phyloP scores from a whole-genome alignment of 1,139 yeast species.

The Meyerozyma smithsonii region DNA sequence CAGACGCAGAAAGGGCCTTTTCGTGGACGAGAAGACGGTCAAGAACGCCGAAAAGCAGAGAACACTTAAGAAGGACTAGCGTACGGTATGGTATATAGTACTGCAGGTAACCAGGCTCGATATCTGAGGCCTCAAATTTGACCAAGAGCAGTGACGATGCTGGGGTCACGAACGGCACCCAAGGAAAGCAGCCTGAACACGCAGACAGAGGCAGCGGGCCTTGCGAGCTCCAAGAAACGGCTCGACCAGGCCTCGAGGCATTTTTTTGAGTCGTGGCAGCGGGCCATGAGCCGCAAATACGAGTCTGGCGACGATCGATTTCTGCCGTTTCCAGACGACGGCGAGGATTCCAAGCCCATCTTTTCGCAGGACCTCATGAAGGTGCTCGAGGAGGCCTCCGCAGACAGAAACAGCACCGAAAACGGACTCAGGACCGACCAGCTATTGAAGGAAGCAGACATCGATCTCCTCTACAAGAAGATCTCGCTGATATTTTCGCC shows the following conservation, averaged over 20 bases:
- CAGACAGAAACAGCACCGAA: neutral
- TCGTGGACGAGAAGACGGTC: slow-evolving; percentile 85
- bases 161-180: neutral
- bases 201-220: neutral
- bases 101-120: slow-evolving; percentile 12
- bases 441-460: slow-evolving; percentile 27
- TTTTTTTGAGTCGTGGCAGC: slow-evolving; percentile 33
- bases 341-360: slow-evolving; percentile 17
- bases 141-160: neutral
- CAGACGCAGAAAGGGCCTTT: slow-evolving; percentile 83
- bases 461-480: slow-evolving; percentile 27
- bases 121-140: neutral
- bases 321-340: slow-evolving; percentile 28
- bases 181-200: neutral
- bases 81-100: slow-evolving; percentile 3
- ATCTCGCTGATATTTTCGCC: slow-evolving; percentile 22
- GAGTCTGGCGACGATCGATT: slow-evolving; percentile 20
- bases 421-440: slow-evolving; percentile 10
- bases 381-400: slow-evolving; percentile 24
- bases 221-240: neutral
- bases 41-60: slow-evolving; percentile 92
- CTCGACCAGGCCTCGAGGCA: neutral
- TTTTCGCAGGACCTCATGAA: slow-evolving; percentile 30
- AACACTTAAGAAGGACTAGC: slow-evolving; percentile 60
- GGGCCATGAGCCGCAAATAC: slow-evolving; percentile 25